A percentile compares a stretch with the other conserved stretches of the same genome.
phyloP scores from a whole-genome alignment of 75 land plant species.

The Chamaecyparis obtusa region DNA sequence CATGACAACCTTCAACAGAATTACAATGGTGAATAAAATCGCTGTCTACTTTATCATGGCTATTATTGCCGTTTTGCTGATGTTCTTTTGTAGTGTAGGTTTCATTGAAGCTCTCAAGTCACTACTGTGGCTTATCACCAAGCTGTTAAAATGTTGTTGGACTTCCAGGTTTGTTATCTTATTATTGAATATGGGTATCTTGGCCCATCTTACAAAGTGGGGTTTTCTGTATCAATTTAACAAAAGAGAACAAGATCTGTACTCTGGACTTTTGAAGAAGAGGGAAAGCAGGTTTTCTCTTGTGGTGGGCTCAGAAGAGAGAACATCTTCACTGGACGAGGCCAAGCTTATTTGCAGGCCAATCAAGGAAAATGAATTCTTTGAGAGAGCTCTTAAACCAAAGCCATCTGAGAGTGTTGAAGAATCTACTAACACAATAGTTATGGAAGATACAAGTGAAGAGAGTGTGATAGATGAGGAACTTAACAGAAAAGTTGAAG shows the following conservation, averaged over 20 bases:
- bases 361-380: neutral
- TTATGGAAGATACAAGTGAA: neutral
- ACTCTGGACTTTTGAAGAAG: neutral
- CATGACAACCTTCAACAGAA: neutral
- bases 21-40: neutral
- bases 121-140: neutral
- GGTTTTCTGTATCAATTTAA: neutral
- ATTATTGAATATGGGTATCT: neutral
- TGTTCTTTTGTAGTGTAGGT: neutral
- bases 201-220: neutral
- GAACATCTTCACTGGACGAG: neutral
- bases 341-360: neutral
- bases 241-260: neutral
- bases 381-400: neutral
- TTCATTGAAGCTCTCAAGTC: neutral
- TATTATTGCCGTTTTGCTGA: neutral
- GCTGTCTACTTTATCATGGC: neutral
- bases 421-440: neutral
- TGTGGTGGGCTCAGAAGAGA: neutral
- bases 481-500: slow-evolving; percentile 62
- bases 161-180: neutral
- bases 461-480: slow-evolving; percentile 37
- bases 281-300: neutral
- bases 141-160: neutral
- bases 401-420: neutral